Base-by-base conservation (phyloP, 1,139 yeast species). In the Hyphopichia fennica region DNA sequence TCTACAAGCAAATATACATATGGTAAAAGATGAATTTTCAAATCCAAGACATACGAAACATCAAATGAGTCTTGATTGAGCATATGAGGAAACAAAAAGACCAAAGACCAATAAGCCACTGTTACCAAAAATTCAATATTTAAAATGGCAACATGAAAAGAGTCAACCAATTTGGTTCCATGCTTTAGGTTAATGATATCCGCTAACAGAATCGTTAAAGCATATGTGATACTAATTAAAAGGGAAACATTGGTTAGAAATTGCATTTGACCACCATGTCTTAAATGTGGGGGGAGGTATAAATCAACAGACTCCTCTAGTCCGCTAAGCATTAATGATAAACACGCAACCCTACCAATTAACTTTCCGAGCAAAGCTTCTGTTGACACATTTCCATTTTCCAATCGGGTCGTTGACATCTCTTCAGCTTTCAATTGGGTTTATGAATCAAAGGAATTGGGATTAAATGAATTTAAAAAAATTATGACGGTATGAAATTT, bases 1-100 rank as follows among this genome's bases (percentile, higher is more conserved):
- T 36, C 39, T 8, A 15, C 8, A 15, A 36, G 10, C 13, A 52
- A 41, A 11, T 44, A 41, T n/a, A 48, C 2, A 19, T 55, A 60
- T 2, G 67, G 67, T 20, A 58, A 44, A 22, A 60, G 43, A 42
- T 62, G 67, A 19, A 58, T 56, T 38, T 55, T 47, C 27, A 60
- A 42, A 36, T 62, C 66, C 31, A 60, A 42, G 20, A 35, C 11
- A 32, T 46, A 40, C 2, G 47, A 40, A 6, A 58, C 57, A 3
- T 51, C 48, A 33, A 58, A 54, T 8, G 56, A 34, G 31, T 54
- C 62, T 6, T 43, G 34, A 40, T 60, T 60, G 40, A 62, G 49
- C 37, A 44, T 35, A 2, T 38, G 37, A 3, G 65, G 65, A 37
- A 51, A 58, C 22, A 48, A 37, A 10, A 51, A 39, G 7, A 43